Conservation (phyloP, 106 monocot species). For the Hemerocallis citrina region DNA sequence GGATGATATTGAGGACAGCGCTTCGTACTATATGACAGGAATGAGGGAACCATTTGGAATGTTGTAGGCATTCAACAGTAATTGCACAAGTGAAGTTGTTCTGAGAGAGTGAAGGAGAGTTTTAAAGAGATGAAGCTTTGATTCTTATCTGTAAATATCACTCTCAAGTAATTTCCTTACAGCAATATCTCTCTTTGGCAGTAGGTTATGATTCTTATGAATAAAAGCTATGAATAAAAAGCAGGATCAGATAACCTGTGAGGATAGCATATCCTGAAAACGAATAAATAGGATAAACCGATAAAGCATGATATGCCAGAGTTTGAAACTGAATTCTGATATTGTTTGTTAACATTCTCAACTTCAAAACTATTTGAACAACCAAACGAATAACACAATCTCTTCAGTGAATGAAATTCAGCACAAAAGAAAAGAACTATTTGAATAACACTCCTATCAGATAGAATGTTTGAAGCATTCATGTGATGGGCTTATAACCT, state of each 20-base stretch:
- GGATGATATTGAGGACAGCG: conserved; percentile 1
- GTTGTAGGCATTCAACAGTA: background rate
- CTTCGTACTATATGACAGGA: background rate
- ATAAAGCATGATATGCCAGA: background rate
- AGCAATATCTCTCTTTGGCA: background rate
- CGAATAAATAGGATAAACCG: conserved; percentile 1
- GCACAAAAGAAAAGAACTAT: too few relatives aligned
- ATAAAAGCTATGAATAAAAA: background rate
- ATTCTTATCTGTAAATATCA: background rate
- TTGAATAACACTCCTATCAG: too few relatives aligned
- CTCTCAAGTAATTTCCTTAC: background rate
- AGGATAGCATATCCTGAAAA: background rate
- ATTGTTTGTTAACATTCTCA: too few relatives aligned
- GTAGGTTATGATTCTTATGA: too few relatives aligned
- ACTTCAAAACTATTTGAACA: too few relatives aligned
- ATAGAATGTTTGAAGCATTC: too few relatives aligned
- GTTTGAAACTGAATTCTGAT: too few relatives aligned
- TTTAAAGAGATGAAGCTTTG: background rate
- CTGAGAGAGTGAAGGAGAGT: too few relatives aligned
- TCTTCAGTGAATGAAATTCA: too few relatives aligned
- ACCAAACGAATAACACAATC: too few relatives aligned
- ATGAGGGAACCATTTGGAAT: background rate
- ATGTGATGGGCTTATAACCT: too few relatives aligned
- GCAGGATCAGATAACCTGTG: background rate
- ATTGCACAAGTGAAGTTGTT: background rate